phyloP scores from a whole-genome alignment of 352 stramenopile genomes.

The Globisporangium iwayamae region DNA sequence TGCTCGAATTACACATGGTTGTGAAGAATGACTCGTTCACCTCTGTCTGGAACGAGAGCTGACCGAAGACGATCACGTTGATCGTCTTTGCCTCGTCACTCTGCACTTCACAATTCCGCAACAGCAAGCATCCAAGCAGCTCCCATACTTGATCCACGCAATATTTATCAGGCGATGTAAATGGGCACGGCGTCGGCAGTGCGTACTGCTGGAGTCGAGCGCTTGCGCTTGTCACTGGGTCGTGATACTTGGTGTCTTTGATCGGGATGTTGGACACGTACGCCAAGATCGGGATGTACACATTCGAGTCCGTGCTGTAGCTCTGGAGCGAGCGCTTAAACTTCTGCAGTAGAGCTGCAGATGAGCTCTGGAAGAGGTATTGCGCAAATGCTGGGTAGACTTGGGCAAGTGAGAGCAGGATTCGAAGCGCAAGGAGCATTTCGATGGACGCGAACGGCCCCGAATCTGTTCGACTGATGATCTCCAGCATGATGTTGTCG shows the following conservation, averaged over 20 bases:
- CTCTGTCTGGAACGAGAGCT: constrained; percentile 47
- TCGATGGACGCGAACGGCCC: constrained; percentile 33
- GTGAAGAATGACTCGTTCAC: constrained; percentile 48
- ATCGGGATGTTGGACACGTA: constrained; percentile 62
- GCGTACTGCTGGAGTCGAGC: constrained; percentile 26
- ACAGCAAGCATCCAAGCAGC: constrained; percentile 51
- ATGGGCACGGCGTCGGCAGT: constrained; percentile 23
- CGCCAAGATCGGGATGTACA: constrained; percentile 59
- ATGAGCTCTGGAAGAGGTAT: constrained; percentile 35
- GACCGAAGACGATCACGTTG: constrained; percentile 41
- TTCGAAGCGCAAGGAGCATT: constrained; percentile 36
- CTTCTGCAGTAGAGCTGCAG: constrained; percentile 20
- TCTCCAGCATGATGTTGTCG: constrained; percentile 44
- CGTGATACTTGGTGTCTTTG: constrained; percentile 51
- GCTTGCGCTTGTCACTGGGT: constrained; percentile 22
- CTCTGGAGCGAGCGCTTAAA: constrained; percentile 41
- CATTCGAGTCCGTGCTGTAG: constrained; percentile 44
- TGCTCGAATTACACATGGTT: constrained; percentile 49
- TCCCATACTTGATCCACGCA: constrained; percentile 65
- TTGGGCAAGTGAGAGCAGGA: constrained; percentile 65
- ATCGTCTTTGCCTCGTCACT: constrained; percentile 27
- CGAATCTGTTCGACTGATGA: constrained; percentile 37
- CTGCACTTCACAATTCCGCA: constrained; percentile 35
- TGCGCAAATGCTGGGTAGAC: constrained; percentile 40
- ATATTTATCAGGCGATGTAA: constrained; percentile 13